Evolutionary conservation across 345 rosid genomes (phyloP), one percentile per base, ranked within the genome.

Genomic region (Erucastrum elatum): DNA sequence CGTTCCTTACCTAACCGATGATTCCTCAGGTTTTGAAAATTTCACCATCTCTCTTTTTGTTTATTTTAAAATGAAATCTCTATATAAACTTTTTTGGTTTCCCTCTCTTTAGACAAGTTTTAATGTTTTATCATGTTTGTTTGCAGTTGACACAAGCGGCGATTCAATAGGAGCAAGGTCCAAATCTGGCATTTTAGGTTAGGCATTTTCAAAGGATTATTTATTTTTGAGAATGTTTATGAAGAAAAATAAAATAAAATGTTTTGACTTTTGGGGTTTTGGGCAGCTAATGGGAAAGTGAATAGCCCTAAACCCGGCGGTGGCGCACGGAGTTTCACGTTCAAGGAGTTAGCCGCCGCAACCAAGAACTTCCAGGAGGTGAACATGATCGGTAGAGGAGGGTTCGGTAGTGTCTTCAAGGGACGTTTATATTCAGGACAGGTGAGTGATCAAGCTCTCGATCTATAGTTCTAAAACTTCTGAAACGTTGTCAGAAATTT

Each of bases 331-430:
- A 91, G 97, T 82, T 89, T 94, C 85, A 90, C 98, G 8, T 94
- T 94, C 70, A 80, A 82, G 35, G 97, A 94, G 60, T 88, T 94
- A 7, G 93, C 97, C 0, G 71, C 80, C 0, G 98, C 98, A 0
- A 90, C 97, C 0, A 75, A 76, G 75, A 92, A 92, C 84, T 94
- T 94, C 55, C 84, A 84, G 65, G 98, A 89, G 61, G 71, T 31
- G 39, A 85, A 94, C 86, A 84, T 90, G 86, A 82, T 94, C 26
- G 98, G 97, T 0, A 97, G 89, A 84, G 98, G 98, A 68, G 98
- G 98, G 15, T 94, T 94, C n/a, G 98, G 98, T 17, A 85, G 86
- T 87, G 98, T 94, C 70, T 94, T 69, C 70, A 94, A 87, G 61
- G 98, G 98, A 31, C 88, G 92, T 66, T 78, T 94, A 75, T 89